Percentiles rank a stretch among this genome's conserved stretches.
Conservation (phyloP, 495 filamentous ascomycete genomes). For the Hyaloscypha variabilis region DNA sequence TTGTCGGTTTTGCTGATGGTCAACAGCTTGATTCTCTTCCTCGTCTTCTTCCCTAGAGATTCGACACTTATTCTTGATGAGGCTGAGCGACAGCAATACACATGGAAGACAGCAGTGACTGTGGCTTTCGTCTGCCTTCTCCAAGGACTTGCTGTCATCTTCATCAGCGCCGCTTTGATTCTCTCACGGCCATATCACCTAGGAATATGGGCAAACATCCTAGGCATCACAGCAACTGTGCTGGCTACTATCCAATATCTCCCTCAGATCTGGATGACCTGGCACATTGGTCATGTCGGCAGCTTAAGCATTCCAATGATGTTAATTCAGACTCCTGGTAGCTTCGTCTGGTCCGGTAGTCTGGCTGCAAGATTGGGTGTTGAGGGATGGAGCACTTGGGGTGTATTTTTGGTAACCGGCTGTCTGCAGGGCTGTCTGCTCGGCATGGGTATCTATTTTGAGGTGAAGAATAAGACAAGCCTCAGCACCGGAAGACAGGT, state of each 20-base stretch:
- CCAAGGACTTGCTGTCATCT: constrained; percentile 68
- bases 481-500: constrained; percentile 14
- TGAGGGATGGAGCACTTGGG: constrained; percentile 95
- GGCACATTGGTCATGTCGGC: constrained; percentile 77
- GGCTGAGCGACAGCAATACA: constrained; percentile 48
- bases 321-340: constrained; percentile 94
- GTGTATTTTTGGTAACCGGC: constrained; percentile 83
- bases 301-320: constrained; percentile 97
- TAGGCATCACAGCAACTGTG: constrained; percentile 76
- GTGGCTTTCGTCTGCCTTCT: constrained; percentile 70
- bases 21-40: constrained; percentile 76
- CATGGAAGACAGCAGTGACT: constrained; percentile 73
- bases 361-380: constrained; percentile 76
- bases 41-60: constrained; percentile 78
- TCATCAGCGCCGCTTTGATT: constrained; percentile 65
- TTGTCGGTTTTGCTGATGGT: neutral
- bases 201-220: constrained; percentile 76
- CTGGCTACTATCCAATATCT: constrained; percentile 90
- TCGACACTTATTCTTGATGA: constrained; percentile 50
- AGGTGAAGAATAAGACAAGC: constrained; percentile 43
- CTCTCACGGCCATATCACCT: constrained; percentile 59
- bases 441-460: constrained; percentile 78
- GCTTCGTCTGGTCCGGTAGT: constrained; percentile 85
- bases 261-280: constrained; percentile 92
- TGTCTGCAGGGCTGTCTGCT: constrained; percentile 83